A percentile compares a stretch with the other conserved stretches of the same genome.
These are phyloP conservation scores for Wickerhamomyces strasburgensis DNA, from an alignment of 805 yeast species.

Conservation along the genomic window DNA sequence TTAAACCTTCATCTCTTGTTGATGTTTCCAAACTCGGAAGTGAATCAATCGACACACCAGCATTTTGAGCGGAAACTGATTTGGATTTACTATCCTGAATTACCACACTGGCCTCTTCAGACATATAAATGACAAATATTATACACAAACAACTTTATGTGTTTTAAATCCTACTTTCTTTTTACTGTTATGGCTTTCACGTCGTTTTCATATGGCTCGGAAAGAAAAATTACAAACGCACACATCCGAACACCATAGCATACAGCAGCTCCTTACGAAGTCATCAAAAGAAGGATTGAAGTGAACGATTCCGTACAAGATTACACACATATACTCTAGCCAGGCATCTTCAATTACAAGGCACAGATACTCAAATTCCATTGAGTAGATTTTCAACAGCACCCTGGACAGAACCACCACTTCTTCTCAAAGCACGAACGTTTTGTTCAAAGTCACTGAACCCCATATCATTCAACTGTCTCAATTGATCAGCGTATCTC, in stretches of 20 bases:
- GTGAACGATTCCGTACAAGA: neutral
- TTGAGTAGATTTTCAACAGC: slow-evolving; percentile 84
- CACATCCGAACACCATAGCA: too few species aligned
- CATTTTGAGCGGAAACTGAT: neutral
- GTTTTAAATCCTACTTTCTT: too few species aligned
- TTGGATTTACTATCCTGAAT: neutral
- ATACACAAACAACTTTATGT: too few species aligned
- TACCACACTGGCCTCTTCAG: neutral
- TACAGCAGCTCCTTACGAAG: too few species aligned
- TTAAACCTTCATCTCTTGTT: slow-evolving; percentile 7
- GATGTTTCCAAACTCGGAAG: slow-evolving; percentile 2
- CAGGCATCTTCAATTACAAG: too few species aligned
- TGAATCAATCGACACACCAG: neutral
- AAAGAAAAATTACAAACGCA: too few species aligned
- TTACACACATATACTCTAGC: too few species aligned
- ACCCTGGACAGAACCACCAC: slow-evolving; percentile 97
- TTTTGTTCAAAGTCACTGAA: slow-evolving; percentile 90
- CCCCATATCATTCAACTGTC: slow-evolving; percentile 79
- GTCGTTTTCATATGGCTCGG: too few species aligned
- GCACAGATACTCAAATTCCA: slow-evolving; percentile 38
- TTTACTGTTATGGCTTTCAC: too few species aligned
- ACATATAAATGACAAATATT: too few species aligned
- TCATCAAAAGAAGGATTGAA: neutral
- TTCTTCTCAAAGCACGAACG: slow-evolving; percentile 85
- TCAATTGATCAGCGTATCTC: slow-evolving; percentile 62